phyloP scores from a whole-genome alignment of 169 alveolate genomes.

The Eimeria sp. region DNA sequence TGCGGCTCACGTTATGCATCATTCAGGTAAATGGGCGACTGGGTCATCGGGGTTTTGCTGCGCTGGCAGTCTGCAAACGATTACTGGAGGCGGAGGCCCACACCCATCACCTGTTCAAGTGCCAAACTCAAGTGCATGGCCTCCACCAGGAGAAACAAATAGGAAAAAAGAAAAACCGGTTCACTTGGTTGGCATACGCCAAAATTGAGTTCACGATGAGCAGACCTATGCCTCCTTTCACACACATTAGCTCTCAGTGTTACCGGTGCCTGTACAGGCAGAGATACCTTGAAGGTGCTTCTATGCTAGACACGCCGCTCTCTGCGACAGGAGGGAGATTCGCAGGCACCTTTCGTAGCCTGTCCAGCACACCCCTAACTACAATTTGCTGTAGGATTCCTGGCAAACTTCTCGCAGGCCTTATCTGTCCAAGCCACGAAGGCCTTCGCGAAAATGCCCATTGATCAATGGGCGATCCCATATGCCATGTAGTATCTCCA shows the following conservation, averaged over 20 bases:
- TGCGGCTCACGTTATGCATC: not conserved
- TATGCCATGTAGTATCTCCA: not conserved
- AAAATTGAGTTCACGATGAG: not conserved
- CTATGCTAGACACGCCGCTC: not conserved
- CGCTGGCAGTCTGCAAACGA: not conserved
- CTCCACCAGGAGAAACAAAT: not conserved
- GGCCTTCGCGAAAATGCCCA: conserved; percentile 11
- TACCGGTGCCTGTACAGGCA: not conserved
- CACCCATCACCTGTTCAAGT: not conserved
- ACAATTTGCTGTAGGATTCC: not conserved
- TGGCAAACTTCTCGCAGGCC: not conserved
- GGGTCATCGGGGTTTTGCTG: not conserved
- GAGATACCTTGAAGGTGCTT: not conserved
- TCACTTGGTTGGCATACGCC: not conserved
- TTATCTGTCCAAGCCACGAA: not conserved
- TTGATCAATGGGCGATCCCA: conserved; percentile 37
- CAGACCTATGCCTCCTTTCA: not conserved
- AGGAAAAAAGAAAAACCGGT: not conserved
- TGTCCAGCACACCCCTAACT: not conserved
- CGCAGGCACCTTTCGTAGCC: not conserved
- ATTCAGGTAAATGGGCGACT: not conserved
- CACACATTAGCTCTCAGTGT: not conserved
- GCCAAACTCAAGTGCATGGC: not conserved
- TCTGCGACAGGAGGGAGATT: not conserved
- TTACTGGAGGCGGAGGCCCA: not conserved